Evolutionary conservation across 2,329 filamentous ascomycete species (phyloP).

Genomic region (Cordyceps sp.): DNA sequence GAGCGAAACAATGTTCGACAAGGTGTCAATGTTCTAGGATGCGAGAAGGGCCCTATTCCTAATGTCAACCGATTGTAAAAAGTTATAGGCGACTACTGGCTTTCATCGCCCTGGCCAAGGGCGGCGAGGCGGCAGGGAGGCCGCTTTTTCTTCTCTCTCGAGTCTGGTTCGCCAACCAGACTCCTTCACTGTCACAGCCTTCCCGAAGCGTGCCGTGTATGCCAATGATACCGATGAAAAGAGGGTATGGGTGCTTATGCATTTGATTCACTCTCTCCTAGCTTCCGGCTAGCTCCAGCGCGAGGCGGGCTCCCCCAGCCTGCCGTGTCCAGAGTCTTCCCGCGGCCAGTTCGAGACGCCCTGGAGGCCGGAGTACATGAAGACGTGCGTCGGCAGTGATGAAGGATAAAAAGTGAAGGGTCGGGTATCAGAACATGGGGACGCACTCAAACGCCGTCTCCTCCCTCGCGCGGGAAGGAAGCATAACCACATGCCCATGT

Average conservation of each 20-base stretch:
- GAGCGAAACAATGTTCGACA: no score
- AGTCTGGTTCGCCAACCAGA: no score
- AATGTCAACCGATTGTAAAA: no score
- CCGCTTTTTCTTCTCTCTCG: no score
- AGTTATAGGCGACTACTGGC: no score
- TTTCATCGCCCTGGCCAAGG: no score
- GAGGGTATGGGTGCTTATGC: neutral
- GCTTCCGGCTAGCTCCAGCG: neutral
- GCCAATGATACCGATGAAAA: neutral
- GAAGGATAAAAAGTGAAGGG: neutral
- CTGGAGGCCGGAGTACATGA: constrained; percentile 4
- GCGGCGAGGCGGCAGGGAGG: no score
- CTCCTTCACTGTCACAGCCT: no score
- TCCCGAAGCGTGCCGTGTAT: neutral
- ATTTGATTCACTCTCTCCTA: neutral
- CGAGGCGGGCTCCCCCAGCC: no score
- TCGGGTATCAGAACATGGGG: constrained; percentile 14
- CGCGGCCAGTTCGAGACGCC: constrained; percentile 4
- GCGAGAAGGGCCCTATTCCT: no score
- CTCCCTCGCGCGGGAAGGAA: constrained; percentile 7
- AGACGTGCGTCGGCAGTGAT: neutral
- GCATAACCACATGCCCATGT: constrained; percentile 1
- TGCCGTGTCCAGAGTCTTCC: no score
- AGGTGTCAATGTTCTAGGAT: no score
- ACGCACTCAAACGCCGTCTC: constrained; percentile 13